These are phyloP conservation scores for Puccinia horiana DNA, from an alignment of 1,284 basidiomycete species.

Conservation along the genomic window DNA sequence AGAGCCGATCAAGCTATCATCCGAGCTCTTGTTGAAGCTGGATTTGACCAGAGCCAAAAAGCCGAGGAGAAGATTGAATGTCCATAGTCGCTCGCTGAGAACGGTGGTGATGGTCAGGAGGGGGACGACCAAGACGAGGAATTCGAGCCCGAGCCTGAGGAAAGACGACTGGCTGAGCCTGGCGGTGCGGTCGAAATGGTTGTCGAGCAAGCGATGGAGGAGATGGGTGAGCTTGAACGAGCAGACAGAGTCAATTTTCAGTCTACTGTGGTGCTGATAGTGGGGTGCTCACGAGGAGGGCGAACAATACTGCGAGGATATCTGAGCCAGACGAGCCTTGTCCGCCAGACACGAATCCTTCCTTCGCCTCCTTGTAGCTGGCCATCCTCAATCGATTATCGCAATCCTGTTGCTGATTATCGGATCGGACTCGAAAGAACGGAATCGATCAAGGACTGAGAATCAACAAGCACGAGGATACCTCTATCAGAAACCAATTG, in stretches of 20 bases:
- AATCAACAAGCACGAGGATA: too few relatives aligned
- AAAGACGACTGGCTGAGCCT: background rate
- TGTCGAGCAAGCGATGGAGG: background rate
- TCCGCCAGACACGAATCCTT: background rate
- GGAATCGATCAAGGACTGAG: too few relatives aligned
- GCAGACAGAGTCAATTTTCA: background rate
- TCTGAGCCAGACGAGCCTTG: background rate
- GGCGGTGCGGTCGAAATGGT: background rate
- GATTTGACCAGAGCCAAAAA: background rate
- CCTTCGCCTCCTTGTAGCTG: slow-evolving; percentile 5
- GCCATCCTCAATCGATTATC: too few relatives aligned
- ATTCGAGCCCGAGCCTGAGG: background rate
- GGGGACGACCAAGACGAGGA: background rate
- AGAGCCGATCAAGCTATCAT: background rate
- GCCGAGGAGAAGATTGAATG: background rate
- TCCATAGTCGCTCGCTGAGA: background rate
- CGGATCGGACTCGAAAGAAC: too few relatives aligned
- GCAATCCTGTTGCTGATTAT: too few relatives aligned
- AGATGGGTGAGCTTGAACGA: background rate
- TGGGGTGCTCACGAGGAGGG: background rate
- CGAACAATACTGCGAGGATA: background rate
- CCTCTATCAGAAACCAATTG: too few relatives aligned
- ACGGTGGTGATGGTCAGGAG: slow-evolving; percentile 20
- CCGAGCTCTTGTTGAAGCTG: background rate
- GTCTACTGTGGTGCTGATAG: background rate